A percentile compares a stretch with the other conserved stretches of the same genome.
Evolutionary conservation across 441 rosid genomes (phyloP).

Genomic region (Pelargonium myrrhifolium): DNA sequence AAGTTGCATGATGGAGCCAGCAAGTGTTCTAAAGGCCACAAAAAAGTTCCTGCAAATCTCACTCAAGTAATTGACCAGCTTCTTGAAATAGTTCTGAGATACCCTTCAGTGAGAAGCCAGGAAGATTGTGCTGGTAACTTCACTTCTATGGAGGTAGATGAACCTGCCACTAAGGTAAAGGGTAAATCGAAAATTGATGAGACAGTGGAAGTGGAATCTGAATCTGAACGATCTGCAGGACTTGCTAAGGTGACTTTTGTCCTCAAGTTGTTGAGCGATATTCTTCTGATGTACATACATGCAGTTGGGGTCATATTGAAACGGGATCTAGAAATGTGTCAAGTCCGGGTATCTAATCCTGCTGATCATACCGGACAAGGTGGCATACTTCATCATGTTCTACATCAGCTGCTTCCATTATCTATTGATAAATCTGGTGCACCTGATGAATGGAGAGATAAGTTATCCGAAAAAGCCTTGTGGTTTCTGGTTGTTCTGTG

Average conservation of each 20-base stretch:
- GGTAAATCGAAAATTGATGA: conserved; percentile 91
- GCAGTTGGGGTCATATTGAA: conserved; percentile 77
- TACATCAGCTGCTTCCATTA: conserved; percentile 74
- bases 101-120: conserved; percentile 45
- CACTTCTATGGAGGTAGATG: conserved; percentile 80
- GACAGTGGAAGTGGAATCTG: conserved; percentile 47
- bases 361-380: conserved; percentile 44
- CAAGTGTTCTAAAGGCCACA: conserved; percentile 76
- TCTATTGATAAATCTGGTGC: conserved; percentile 61
- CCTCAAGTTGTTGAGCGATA: conserved; percentile 84
- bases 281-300: conserved; percentile 81
- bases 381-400: conserved; percentile 76
- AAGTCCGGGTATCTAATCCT: conserved; percentile 60
- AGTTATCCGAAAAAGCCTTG: conserved; percentile 84
- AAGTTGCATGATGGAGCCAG: conserved; percentile 72
- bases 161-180: conserved; percentile 66
- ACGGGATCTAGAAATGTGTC: conserved; percentile 77
- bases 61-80: conserved; percentile 92
- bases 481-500: conserved; percentile 89
- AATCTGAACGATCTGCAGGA: conserved; percentile 75
- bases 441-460: conserved; percentile 86
- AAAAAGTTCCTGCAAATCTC: conserved; percentile 72
- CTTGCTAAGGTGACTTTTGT: conserved; percentile 88
- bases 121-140: conserved; percentile 40
- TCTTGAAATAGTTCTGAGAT: conserved; percentile 79